Percentiles rank a stretch among this genome's conserved stretches.
phyloP scores from a whole-genome alignment of 192 early-diverging fungal genomes.

The Geranomyces michiganensis region DNA sequence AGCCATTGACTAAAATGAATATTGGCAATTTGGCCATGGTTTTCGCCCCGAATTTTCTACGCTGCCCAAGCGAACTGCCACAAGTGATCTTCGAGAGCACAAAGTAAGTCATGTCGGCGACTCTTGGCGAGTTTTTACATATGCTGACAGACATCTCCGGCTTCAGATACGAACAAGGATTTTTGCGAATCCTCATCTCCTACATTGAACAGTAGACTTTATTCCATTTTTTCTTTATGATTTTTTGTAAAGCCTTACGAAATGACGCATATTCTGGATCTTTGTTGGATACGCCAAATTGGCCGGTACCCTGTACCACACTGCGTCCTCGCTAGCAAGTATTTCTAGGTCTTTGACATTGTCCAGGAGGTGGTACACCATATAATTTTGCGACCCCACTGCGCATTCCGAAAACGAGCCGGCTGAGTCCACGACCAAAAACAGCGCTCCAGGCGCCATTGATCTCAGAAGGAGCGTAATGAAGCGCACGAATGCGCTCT shows the following conservation, averaged over 20 bases:
- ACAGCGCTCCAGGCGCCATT: conserved; percentile 66
- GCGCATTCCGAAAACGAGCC: conserved; percentile 87
- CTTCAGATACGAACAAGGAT: conserved; percentile 57
- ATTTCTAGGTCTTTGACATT: conserved; percentile 69
- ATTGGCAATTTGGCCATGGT: conserved; percentile 91
- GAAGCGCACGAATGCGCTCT: conserved; percentile 73
- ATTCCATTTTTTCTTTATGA: not conserved
- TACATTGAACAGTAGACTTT: conserved; percentile 5
- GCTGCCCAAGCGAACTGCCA: conserved; percentile 74
- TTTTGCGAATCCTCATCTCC: conserved; percentile 53
- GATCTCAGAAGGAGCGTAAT: conserved; percentile 68
- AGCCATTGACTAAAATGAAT: conserved; percentile 86
- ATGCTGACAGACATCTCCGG: not conserved
- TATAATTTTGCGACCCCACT: conserved; percentile 75
- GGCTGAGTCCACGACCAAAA: conserved; percentile 89
- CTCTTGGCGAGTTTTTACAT: not conserved
- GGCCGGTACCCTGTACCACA: conserved; percentile 62
- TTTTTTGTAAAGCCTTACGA: conserved; percentile 46
- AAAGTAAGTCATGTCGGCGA: conserved; percentile 37
- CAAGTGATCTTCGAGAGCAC: conserved; percentile 65
- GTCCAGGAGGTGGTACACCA: conserved; percentile 89
- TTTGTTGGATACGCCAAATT: conserved; percentile 75
- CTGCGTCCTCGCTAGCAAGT: conserved; percentile 69
- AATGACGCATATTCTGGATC: conserved; percentile 92
- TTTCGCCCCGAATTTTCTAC: conserved; percentile 92